Evolutionary conservation across 441 rosid species (phyloP).

Genomic region (Caryocar brasiliense): DNA sequence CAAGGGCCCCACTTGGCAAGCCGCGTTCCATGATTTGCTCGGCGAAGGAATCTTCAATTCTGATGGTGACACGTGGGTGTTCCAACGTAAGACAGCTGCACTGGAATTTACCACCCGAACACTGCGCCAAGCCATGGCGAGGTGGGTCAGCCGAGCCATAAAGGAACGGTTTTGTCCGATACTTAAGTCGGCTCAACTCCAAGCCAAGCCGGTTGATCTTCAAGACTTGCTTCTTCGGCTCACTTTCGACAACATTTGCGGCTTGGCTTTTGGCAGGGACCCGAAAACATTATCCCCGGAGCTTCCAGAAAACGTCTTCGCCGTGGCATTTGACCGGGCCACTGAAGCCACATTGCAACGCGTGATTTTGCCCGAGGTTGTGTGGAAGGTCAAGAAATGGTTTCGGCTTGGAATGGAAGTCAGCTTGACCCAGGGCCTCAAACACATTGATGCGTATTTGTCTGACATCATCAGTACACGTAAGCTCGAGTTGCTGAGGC

Average conservation of each 20-base stretch:
- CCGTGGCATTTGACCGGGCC: slow-evolving; percentile 70
- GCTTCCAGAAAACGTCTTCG: slow-evolving; percentile 57
- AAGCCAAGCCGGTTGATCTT: slow-evolving; percentile 46
- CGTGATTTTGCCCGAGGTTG: slow-evolving; percentile 53
- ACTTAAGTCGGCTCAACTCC: slow-evolving; percentile 41
- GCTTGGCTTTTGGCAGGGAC: slow-evolving; percentile 76
- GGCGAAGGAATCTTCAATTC: slow-evolving; percentile 82
- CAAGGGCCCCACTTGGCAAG: slow-evolving; percentile 81
- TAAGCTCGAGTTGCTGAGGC: slow-evolving; percentile 42
- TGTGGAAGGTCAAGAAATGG: slow-evolving; percentile 64
- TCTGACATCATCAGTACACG: slow-evolving; percentile 56
- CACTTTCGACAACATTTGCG: slow-evolving; percentile 85
- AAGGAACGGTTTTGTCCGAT: slow-evolving; percentile 53
- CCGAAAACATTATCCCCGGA: slow-evolving; percentile 50
- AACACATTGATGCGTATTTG: slow-evolving; percentile 39
- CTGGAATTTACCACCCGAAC: slow-evolving; percentile 80
- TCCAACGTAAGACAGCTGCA: slow-evolving; percentile 84
- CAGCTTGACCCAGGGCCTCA: slow-evolving; percentile 44
- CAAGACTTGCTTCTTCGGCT: slow-evolving; percentile 72
- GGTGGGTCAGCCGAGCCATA: slow-evolving; percentile 78
- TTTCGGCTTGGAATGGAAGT: slow-evolving; percentile 68
- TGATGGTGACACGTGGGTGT: slow-evolving; percentile 78
- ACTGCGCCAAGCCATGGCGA: slow-evolving; percentile 83
- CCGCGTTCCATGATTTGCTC: slow-evolving; percentile 68
- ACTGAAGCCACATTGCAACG: slow-evolving; percentile 75